Conservation (phyloP, 495 filamentous ascomycete species). For the Penicillium roqueforti region DNA sequence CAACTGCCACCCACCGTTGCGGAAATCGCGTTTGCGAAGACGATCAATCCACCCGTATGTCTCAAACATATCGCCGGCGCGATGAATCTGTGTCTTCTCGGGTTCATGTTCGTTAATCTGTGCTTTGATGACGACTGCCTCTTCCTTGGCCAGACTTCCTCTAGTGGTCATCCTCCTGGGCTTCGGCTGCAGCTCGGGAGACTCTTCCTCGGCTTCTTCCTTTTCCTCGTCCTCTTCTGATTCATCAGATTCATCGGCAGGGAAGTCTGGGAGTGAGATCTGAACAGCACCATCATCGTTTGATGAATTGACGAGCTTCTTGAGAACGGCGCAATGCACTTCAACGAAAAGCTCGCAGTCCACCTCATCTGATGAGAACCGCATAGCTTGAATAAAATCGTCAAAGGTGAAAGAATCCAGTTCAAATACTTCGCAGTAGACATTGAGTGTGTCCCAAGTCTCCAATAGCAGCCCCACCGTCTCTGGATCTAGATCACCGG, state of each 20-base stretch:
- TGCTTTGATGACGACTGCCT: slow-evolving; percentile 61
- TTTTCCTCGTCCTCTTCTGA: slow-evolving; percentile 55
- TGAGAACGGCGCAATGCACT: slow-evolving; percentile 85
- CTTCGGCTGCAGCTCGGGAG: slow-evolving; percentile 45
- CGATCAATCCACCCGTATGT: slow-evolving; percentile 79
- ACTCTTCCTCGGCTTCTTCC: slow-evolving; percentile 36
- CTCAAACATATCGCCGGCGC: slow-evolving; percentile 68
- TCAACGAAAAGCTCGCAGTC: slow-evolving; percentile 88
- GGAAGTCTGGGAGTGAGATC: slow-evolving; percentile 71
- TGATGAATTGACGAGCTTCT: slow-evolving; percentile 73
- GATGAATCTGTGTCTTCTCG: slow-evolving; percentile 53
- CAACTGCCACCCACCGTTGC: slow-evolving; percentile 84
- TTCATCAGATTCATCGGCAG: slow-evolving; percentile 62
- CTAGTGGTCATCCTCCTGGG: slow-evolving; percentile 73
- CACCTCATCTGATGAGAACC: slow-evolving; percentile 67
- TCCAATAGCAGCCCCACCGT: slow-evolving; percentile 78
- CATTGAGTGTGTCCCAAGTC: slow-evolving; percentile 93
- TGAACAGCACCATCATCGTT: slow-evolving; percentile 72
- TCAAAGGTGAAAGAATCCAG: slow-evolving; percentile 97
- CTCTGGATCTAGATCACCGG: slow-evolving; percentile 67
- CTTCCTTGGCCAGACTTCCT: slow-evolving; percentile 77
- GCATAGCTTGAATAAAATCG: slow-evolving; percentile 87
- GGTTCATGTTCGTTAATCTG: slow-evolving; percentile 28
- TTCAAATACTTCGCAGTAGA: slow-evolving; percentile 88
- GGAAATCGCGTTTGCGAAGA: slow-evolving; percentile 77